Evolutionary conservation across 495 filamentous ascomycete species (phyloP).

Genomic region (Thozetella sp.): DNA sequence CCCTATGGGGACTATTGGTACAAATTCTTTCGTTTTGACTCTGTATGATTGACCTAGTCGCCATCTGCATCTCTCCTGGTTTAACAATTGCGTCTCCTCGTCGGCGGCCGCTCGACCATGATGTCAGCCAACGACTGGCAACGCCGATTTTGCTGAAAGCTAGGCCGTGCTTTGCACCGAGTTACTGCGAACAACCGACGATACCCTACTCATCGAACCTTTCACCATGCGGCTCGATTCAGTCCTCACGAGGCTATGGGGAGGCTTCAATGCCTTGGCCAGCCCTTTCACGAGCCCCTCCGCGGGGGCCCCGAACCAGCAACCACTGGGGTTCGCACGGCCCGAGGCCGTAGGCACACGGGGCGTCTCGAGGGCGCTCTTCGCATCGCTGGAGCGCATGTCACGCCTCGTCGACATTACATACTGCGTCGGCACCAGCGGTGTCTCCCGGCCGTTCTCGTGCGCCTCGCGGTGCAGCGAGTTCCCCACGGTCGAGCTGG

Average conservation of each 20-base stretch:
- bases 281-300: slow-evolving; percentile 4
- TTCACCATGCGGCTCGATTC: not conserved
- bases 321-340: slow-evolving; percentile 8
- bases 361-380: slow-evolving; percentile 66
- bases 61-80: not conserved
- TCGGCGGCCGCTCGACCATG: not conserved
- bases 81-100: not conserved
- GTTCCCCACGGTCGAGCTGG: slow-evolving; percentile 76
- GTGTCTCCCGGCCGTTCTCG: slow-evolving; percentile 77
- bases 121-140: not conserved
- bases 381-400: slow-evolving; percentile 80
- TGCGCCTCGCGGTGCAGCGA: slow-evolving; percentile 84
- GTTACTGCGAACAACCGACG: not conserved
- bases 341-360: slow-evolving; percentile 10
- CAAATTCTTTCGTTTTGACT: too few species aligned
- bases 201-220: not conserved
- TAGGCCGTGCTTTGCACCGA: too few species aligned
- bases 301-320: slow-evolving; percentile 13
- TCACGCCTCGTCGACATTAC: slow-evolving; percentile 90
- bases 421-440: slow-evolving; percentile 87
- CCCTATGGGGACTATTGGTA: too few species aligned
- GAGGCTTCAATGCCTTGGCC: slow-evolving; percentile 2
- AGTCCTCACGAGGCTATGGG: not conserved
- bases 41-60: too few species aligned
- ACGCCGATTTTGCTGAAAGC: not conserved